These are phyloP conservation scores for Colletotrichum shisoi DNA, from an alignment of 2,329 filamentous ascomycete species.

Conservation along the genomic window DNA sequence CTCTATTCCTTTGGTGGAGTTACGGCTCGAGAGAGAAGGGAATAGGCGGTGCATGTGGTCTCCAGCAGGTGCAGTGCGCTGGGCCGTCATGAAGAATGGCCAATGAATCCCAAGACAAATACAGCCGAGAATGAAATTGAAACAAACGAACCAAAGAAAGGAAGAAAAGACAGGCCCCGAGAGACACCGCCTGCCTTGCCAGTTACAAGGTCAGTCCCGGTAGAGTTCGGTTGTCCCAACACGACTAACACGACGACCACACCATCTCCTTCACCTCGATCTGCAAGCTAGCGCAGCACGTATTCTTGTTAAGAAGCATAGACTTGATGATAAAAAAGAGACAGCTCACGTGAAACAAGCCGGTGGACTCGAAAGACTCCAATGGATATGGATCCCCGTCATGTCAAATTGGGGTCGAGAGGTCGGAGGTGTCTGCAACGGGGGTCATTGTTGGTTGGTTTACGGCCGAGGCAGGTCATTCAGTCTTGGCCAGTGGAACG, in stretches of 20 bases:
- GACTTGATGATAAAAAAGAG: conserved; percentile 12
- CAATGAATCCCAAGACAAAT: conserved; percentile 14
- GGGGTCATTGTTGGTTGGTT: conserved; percentile 36
- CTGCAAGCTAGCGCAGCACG: conserved; percentile 11
- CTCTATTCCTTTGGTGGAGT: conserved; percentile 17
- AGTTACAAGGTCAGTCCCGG: conserved; percentile 1
- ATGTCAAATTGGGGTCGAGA: conserved; percentile 7
- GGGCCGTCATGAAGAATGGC: conserved; percentile 12
- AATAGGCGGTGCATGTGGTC: conserved; percentile 1
- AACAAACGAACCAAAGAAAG: conserved; percentile 12
- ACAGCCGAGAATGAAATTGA: conserved; percentile 11
- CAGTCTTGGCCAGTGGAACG: conserved; percentile 41
- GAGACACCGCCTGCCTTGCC: conserved; percentile 2
- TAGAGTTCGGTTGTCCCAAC: background rate
- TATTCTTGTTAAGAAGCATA: background rate
- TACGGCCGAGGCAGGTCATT: conserved; percentile 33
- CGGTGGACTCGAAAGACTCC: conserved; percentile 3
- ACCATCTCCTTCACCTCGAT: conserved; percentile 7
- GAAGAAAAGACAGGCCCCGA: conserved; percentile 20
- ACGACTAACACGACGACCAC: conserved; percentile 21
- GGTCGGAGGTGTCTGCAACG: conserved; percentile 6
- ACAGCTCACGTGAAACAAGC: conserved; percentile 34
- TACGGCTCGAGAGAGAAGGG: conserved; percentile 13
- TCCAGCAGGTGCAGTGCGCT: conserved; percentile 15
- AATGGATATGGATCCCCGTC: conserved; percentile 11